Conservation (phyloP, 1,284 basidiomycete species). For the Porodaedalea pini region DNA sequence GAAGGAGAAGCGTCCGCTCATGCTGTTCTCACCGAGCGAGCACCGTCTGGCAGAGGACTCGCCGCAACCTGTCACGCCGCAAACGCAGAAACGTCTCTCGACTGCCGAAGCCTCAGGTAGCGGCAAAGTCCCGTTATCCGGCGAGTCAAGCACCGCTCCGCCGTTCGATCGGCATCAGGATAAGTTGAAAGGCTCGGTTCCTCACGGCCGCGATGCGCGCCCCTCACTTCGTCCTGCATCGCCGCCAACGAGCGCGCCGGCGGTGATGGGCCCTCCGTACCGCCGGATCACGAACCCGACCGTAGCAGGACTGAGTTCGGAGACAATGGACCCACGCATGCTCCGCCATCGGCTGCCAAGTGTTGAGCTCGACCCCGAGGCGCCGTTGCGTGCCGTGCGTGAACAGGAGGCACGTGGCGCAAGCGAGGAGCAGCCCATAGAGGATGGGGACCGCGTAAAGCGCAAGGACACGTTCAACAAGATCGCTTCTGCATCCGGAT, state of each 20-base stretch:
- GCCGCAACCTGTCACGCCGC: conserved; percentile 33
- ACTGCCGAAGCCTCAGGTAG: not conserved
- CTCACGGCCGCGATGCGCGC: not conserved
- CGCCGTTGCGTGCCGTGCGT: conserved; percentile 4
- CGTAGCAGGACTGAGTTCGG: not conserved
- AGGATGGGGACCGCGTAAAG: conserved; percentile 18
- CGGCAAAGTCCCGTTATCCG: not conserved
- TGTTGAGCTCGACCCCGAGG: conserved; percentile 15
- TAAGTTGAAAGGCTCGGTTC: not conserved
- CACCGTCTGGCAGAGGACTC: conserved; percentile 41
- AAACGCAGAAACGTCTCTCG: conserved; percentile 8
- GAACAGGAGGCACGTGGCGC: conserved; percentile 8
- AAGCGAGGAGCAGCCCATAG: not conserved
- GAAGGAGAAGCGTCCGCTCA: not conserved
- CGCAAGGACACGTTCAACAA: conserved; percentile 11
- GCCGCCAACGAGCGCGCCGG: conserved; percentile 43
- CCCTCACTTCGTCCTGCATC: not conserved
- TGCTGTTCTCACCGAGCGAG: conserved; percentile 41
- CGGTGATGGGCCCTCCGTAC: conserved; percentile 43
- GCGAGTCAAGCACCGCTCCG: not conserved
- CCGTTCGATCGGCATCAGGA: not conserved
- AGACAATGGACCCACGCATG: not conserved
- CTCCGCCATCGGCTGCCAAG: not conserved
- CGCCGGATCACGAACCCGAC: conserved; percentile 30
- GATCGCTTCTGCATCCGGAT: not conserved